Conservation (phyloP, 192 early-diverging fungal species). For the Rhizoclosmatium sp. region DNA sequence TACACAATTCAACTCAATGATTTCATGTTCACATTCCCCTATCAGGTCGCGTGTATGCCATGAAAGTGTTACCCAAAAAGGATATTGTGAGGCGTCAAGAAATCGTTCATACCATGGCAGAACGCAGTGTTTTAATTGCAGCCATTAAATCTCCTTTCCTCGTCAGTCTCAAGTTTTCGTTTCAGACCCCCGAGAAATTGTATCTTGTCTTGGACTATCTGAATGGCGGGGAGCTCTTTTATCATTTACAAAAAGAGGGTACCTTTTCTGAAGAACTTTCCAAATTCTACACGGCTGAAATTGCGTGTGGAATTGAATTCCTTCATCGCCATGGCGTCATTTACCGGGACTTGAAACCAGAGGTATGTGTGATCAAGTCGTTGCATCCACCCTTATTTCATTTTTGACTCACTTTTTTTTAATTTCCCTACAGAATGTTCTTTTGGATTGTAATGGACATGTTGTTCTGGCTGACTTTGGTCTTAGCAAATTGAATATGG, state of each 20-base stretch:
- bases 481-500: constrained; percentile 72
- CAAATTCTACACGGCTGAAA: constrained; percentile 80
- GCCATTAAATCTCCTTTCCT: constrained; percentile 84
- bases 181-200: constrained; percentile 80
- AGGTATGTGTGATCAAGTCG: constrained; percentile 26
- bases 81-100: constrained; percentile 78
- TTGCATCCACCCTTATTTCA: background rate
- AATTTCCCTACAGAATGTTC: constrained; percentile 55
- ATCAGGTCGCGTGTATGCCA: constrained; percentile 75
- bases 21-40: background rate
- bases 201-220: constrained; percentile 84
- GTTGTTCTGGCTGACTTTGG: constrained; percentile 81
- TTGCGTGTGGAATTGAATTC: constrained; percentile 73
- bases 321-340: constrained; percentile 73
- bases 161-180: constrained; percentile 91
- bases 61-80: constrained; percentile 82
- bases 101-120: constrained; percentile 76
- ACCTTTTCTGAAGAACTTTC: constrained; percentile 87
- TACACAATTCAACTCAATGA: background rate
- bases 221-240: constrained; percentile 87
- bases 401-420: background rate
- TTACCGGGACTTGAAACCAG: constrained; percentile 64
- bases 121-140: constrained; percentile 78
- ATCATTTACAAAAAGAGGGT: constrained; percentile 89
- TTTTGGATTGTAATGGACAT: constrained; percentile 71